Percentiles rank a stretch among this genome's conserved stretches.
Evolutionary conservation across 768 basidiomycete species (phyloP).

Genomic region (Hortiboletus flavorubellus): DNA sequence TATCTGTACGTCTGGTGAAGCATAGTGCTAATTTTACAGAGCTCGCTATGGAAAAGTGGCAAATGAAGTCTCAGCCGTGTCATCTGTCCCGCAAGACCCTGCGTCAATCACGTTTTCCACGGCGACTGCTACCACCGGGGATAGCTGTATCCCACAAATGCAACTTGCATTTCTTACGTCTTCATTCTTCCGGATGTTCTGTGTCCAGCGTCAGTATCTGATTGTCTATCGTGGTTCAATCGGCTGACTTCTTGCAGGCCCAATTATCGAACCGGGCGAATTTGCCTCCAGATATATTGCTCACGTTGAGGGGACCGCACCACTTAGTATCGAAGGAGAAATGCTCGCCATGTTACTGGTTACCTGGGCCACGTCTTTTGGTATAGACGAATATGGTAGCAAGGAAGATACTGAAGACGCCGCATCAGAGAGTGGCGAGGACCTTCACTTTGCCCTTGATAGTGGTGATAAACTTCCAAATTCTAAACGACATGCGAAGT

Average conservation of each 20-base stretch:
- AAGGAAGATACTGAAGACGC: slow-evolving; percentile 34
- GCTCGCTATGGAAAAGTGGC: slow-evolving; percentile 75
- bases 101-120: slow-evolving; percentile 8
- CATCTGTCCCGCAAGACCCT: slow-evolving; percentile 25
- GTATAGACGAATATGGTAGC: slow-evolving; percentile 74
- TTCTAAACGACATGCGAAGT: slow-evolving; percentile 40
- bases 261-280: slow-evolving; percentile 78
- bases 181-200: slow-evolving; percentile 81
- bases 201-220: slow-evolving; percentile 67
- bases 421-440: neutral
- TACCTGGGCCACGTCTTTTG: slow-evolving; percentile 88
- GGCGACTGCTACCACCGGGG: neutral
- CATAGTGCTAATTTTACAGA: slow-evolving; percentile 35
- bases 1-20: neutral
- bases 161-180: slow-evolving; percentile 79
- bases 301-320: slow-evolving; percentile 57
- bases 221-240: neutral
- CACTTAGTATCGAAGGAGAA: slow-evolving; percentile 68
- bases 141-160: slow-evolving; percentile 64
- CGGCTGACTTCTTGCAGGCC: slow-evolving; percentile 49
- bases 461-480: slow-evolving; percentile 31
- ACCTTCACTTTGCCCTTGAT: slow-evolving; percentile 14
- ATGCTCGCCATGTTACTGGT: slow-evolving; percentile 79
- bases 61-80: slow-evolving; percentile 33
- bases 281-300: slow-evolving; percentile 71